Evolutionary conservation across 2,329 filamentous ascomycete genomes (phyloP), one percentile per base, ranked within the genome.

Genomic region (Intubia oerlemansii): DNA sequence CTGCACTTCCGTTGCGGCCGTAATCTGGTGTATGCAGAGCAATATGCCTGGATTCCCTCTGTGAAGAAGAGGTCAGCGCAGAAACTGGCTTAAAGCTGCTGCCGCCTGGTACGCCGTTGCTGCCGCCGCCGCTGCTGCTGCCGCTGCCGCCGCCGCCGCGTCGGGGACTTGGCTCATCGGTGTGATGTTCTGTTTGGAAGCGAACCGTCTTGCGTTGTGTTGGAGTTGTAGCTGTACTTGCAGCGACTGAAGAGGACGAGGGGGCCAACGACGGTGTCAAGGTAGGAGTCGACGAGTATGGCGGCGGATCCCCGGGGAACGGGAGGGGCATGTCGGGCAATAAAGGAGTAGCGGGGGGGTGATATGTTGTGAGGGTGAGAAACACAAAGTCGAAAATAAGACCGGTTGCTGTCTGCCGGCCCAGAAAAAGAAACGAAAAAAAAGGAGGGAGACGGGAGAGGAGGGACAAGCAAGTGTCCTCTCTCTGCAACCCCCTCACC

Each of bases 151-250:
- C n/a, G 25, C 18, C 22, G 19, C 12, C n/a, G 26, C 26, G 18
- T 4, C 26, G 18, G 7, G 16, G 17, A 7, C 13, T 18, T 14
- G 5, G 5, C 8, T 32, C 29, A 5, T 25, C 27, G 27, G 13
- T 16, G 15, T 25, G 7, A 21, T n/a, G n/a, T n/a, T 24, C 30
- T 11, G 32, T 29, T 24, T 35, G 33, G 24, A 38, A 38, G 26
- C 36, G 36, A 12, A 38, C 36, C 10, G 33, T 38, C 29, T 38
- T 38, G n/a, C 30, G 31, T n/a, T 33, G 28, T 4, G 27, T 18
- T 6, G 36, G 26, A 3, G 28, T 23, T 3, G 27, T 5, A 10
- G 25, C 12, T 12, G n/a, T n/a, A n/a, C n/a, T 22, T 14, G 17
- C 21, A 4, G 22, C 12, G 18, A 23, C 7, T 10, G 32, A 27